phyloP scores from a whole-genome alignment of 2,329 filamentous ascomycete species.

The Penicillium sp. region DNA sequence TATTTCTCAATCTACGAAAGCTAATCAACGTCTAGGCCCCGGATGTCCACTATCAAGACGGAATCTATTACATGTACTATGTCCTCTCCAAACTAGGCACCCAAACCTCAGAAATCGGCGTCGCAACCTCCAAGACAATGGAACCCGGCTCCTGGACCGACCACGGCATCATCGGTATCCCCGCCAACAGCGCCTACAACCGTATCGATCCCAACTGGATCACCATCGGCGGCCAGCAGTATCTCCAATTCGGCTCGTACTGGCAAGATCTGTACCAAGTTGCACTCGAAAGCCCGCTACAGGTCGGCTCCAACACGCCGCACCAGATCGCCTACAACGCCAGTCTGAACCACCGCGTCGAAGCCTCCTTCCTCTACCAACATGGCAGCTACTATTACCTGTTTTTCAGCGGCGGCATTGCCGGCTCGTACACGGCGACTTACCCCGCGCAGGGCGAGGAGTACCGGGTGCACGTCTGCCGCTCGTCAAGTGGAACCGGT shows the following conservation, averaged over 20 bases:
- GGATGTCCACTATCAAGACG: constrained; percentile 59
- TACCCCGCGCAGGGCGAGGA: constrained; percentile 59
- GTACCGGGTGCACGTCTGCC: constrained; percentile 67
- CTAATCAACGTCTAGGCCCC: constrained; percentile 56
- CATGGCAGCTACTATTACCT: constrained; percentile 63
- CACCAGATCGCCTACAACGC: constrained; percentile 58
- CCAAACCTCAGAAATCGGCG: constrained; percentile 63
- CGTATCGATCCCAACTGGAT: constrained; percentile 63
- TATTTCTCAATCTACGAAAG: background rate
- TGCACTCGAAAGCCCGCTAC: constrained; percentile 42
- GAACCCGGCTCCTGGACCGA: constrained; percentile 40
- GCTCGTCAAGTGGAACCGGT: constrained; percentile 54
- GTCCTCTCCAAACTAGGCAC: constrained; percentile 62
- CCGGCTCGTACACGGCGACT: constrained; percentile 56
- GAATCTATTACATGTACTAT: constrained; percentile 67
- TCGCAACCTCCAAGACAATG: constrained; percentile 52
- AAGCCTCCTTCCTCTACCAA: constrained; percentile 60
- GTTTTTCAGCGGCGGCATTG: constrained; percentile 61
- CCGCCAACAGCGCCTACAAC: constrained; percentile 53
- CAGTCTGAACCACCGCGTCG: constrained; percentile 55
- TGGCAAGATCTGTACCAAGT: constrained; percentile 67
- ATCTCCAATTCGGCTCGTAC: constrained; percentile 69
- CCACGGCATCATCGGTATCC: constrained; percentile 37
- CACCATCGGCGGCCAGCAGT: constrained; percentile 43
- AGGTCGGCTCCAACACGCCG: constrained; percentile 33